Conservation (phyloP, 345 rosid species). For the Mangifera indica region DNA sequence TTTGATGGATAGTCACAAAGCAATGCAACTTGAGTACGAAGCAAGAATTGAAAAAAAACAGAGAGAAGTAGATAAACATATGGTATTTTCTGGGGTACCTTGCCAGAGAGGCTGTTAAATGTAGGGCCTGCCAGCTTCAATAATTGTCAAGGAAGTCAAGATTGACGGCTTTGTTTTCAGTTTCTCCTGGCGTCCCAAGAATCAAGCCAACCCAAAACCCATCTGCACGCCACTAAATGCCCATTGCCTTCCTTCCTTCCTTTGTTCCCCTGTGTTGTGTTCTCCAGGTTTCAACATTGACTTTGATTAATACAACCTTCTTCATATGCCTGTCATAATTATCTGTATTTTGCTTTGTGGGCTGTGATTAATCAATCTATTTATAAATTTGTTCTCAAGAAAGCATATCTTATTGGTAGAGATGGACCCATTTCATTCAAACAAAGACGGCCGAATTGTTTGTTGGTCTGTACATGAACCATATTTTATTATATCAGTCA, state of each 20-base stretch:
- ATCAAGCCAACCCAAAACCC: too few species aligned
- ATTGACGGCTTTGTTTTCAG: neutral
- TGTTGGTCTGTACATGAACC: too few species aligned
- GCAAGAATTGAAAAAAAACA: too few species aligned
- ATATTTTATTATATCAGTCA: too few species aligned
- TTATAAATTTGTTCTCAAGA: too few species aligned
- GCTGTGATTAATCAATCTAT: too few species aligned
- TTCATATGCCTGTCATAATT: too few species aligned
- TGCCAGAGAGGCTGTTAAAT: too few species aligned
- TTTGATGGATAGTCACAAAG: neutral
- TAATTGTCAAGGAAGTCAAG: neutral
- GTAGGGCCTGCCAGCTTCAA: slow-evolving; percentile 10
- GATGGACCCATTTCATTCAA: neutral
- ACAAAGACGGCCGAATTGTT: neutral
- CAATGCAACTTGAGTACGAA: slow-evolving; percentile 5
- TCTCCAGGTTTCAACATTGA: neutral
- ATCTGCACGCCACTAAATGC: neutral
- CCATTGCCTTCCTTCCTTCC: too few species aligned
- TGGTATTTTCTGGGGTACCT: too few species aligned
- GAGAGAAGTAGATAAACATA: too few species aligned
- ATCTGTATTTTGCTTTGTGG: too few species aligned
- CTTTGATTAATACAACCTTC: neutral
- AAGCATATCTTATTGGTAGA: neutral
- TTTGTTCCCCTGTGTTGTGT: slow-evolving; percentile 31
- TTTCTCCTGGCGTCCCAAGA: neutral